phyloP scores from a whole-genome alignment of 495 filamentous ascomycete species.

The Astrocystis sublimbata region DNA sequence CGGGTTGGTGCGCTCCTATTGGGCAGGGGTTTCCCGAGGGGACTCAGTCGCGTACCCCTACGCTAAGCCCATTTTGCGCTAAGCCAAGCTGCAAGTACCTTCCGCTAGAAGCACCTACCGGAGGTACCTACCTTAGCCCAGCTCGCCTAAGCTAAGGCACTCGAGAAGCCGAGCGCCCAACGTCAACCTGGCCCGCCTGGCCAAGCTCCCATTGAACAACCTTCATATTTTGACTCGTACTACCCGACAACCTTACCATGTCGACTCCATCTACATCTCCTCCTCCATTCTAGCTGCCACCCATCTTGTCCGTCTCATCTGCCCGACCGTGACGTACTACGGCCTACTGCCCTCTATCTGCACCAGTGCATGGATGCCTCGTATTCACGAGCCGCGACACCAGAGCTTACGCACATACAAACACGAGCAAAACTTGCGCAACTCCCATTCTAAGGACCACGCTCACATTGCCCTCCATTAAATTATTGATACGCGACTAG shows the following conservation, averaged over 20 bases:
- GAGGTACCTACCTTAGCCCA: not conserved
- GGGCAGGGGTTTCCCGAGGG: not conserved
- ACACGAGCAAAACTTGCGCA: not conserved
- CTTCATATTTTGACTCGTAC: constrained; percentile 2
- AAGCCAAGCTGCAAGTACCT: too few relatives aligned
- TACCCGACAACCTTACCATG: constrained; percentile 15
- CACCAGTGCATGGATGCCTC: too few relatives aligned
- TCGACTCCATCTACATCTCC: not conserved
- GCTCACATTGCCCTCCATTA: not conserved
- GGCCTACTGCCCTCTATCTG: not conserved
- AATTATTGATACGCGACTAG: constrained; percentile 3
- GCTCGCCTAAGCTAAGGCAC: not conserved
- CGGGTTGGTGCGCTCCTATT: too few relatives aligned
- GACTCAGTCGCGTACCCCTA: too few relatives aligned
- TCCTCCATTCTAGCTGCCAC: not conserved
- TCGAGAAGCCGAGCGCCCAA: constrained; percentile 12
- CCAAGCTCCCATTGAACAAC: constrained; percentile 9
- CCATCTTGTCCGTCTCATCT: not conserved
- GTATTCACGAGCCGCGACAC: not conserved
- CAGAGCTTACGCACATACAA: not conserved
- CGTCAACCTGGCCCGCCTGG: too few relatives aligned
- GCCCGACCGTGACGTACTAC: too few relatives aligned
- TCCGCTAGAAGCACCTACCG: not conserved
- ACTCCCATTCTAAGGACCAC: not conserved
- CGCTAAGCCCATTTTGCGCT: too few relatives aligned